Percentiles rank a stretch among this genome's conserved stretches.
Conservation (phyloP, 108 stramenopile species). For the Stephanodiscus triporus region DNA sequence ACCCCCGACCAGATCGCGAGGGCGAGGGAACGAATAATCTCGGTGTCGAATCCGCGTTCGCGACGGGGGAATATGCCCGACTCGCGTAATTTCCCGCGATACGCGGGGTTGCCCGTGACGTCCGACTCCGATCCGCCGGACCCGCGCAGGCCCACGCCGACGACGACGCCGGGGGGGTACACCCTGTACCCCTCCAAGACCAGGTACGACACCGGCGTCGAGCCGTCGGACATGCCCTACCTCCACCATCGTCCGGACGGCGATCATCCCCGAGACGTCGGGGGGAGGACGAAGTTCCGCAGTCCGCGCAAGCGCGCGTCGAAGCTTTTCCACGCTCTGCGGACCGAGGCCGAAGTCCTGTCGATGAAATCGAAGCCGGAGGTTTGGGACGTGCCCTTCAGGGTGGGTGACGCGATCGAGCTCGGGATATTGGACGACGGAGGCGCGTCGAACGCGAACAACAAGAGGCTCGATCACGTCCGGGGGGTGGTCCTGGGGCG, state of each 20-base stretch:
- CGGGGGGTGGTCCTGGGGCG: conserved; percentile 82
- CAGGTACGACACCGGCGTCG: conserved; percentile 44
- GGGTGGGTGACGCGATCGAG: conserved; percentile 85
- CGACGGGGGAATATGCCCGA: conserved; percentile 14
- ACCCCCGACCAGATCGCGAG: conserved; percentile 20
- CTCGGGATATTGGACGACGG: conserved; percentile 65
- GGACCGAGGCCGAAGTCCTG: conserved; percentile 57
- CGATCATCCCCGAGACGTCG: background rate
- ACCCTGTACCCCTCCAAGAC: conserved; percentile 44
- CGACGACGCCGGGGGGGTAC: conserved; percentile 33
- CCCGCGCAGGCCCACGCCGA: background rate
- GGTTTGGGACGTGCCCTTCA: conserved; percentile 60
- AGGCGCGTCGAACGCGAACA: conserved; percentile 59
- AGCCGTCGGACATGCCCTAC: conserved; percentile 43
- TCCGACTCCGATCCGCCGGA: conserved; percentile 5
- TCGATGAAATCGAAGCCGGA: conserved; percentile 60
- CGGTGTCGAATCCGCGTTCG: conserved; percentile 22
- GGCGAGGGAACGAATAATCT: conserved; percentile 16
- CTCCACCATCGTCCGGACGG: conserved; percentile 26
- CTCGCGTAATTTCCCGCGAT: conserved; percentile 31
- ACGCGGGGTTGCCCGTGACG: conserved; percentile 19
- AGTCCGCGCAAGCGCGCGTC: conserved; percentile 82
- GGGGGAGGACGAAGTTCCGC: conserved; percentile 65
- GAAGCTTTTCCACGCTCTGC: conserved; percentile 65
- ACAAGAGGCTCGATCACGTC: conserved; percentile 65